Conservation (phyloP, 1,139 yeast genomes). For the Blastobotrys ciferrii region DNA sequence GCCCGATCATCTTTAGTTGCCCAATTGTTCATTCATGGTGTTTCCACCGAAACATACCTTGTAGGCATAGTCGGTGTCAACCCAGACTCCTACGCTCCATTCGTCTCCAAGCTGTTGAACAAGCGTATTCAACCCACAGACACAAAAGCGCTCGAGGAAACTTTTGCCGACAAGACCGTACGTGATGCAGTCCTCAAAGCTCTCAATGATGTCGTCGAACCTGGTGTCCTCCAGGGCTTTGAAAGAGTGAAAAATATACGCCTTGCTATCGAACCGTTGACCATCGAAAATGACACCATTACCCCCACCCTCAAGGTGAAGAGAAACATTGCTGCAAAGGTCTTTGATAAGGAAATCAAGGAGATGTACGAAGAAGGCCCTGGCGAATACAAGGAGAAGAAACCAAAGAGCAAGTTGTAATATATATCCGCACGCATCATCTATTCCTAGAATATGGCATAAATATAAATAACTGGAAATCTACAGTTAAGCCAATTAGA, state of each 20-base stretch:
- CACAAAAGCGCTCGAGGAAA: slow-evolving; percentile 31
- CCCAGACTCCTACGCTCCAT: slow-evolving; percentile 37
- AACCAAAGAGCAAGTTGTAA: slow-evolving; percentile 13
- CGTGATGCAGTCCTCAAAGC: slow-evolving; percentile 34
- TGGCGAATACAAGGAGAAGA: slow-evolving; percentile 16
- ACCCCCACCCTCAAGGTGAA: slow-evolving; percentile 78
- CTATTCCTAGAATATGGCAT: not conserved
- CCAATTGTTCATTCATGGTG: slow-evolving; percentile 70
- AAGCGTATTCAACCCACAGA: slow-evolving; percentile 29
- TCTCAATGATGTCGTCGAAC: slow-evolving; percentile 34
- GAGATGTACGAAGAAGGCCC: slow-evolving; percentile 62
- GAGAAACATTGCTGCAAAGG: slow-evolving; percentile 56
- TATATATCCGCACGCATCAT: not conserved
- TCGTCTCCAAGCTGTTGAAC: slow-evolving; percentile 29
- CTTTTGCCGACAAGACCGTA: slow-evolving; percentile 33
- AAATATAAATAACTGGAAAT: not conserved
- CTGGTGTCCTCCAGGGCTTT: slow-evolving; percentile 45
- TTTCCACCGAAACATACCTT: slow-evolving; percentile 55
- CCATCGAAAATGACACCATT: slow-evolving; percentile 57
- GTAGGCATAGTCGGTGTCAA: slow-evolving; percentile 69
- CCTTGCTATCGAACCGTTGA: slow-evolving; percentile 65
- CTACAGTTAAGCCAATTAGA: too few species aligned
- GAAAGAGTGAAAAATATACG: slow-evolving; percentile 64
- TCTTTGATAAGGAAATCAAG: slow-evolving; percentile 48
- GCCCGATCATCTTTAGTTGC: slow-evolving; percentile 51